Base-by-base conservation (phyloP, 2,329 filamentous ascomycete species). In the Plenodomus biglobosus region DNA sequence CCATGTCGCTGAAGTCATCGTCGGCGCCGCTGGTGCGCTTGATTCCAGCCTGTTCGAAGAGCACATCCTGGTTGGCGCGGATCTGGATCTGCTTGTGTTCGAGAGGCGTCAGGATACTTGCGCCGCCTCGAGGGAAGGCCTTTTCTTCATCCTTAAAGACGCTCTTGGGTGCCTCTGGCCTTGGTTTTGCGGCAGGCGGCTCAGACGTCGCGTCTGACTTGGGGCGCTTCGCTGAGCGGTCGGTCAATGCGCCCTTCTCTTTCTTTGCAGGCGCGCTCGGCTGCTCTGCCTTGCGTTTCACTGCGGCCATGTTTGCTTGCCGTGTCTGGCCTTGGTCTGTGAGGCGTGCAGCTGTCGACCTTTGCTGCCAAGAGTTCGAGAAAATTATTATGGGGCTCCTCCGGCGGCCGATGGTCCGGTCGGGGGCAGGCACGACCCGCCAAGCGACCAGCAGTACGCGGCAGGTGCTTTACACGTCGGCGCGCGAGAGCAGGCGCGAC, bases 1-100 rank as follows among this genome's bases (percentile, higher is more conserved):
- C 57, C 55, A 71, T 72, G 44, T 75, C 70, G 45, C 77, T 73
- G 20, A 75, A 71, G 69, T 79, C 65, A 64, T 77, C 68, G 44
- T 55, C 51, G 37, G 40, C 50, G 74, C 49, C 53, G 74, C 83
- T 62, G 65, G 71, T 56, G 76, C 81, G 55, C 74, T 82, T 86
- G 70, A 81, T 83, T n/a, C 74, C 74, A 10, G 73, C 83, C 62
- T 95, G 86, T 73, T 97, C 94, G 68, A 92, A 94, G 34, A 95
- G 77, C 35, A 92, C 94, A 77, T 99, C 94, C 62, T 87, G 86
- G 67, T 88, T 94, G 38, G 94, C 94, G 73, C 97, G 88, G 49
- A 95, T 86, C 64, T 94, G 87, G 55, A 99, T 97, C 73, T 97
- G 90, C 76, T 96, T 96, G 69, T 95, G 88, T 72, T 99, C 94